These are phyloP conservation scores for Persicaria tinctoria DNA, from an alignment of 148 eudicot genomes.

Conservation along the genomic window DNA sequence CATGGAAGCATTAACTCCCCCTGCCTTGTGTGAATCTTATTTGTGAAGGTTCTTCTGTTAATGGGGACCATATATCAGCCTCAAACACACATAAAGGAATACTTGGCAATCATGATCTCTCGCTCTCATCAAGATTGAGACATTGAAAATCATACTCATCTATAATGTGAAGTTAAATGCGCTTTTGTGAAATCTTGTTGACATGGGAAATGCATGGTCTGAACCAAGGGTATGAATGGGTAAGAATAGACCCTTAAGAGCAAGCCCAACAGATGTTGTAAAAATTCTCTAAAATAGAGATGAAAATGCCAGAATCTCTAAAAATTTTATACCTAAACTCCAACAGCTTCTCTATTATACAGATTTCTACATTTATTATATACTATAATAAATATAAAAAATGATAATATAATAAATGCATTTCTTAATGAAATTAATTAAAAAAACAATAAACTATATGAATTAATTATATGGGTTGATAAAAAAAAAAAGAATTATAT, in stretches of 20 bases:
- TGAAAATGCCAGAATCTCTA: no score
- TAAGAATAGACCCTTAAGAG: constrained; percentile 35
- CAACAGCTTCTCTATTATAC: no score
- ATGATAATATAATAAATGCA: no score
- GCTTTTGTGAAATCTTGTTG: neutral
- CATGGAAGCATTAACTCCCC: constrained; percentile 7
- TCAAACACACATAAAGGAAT: neutral
- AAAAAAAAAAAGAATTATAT: no score
- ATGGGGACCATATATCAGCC: constrained; percentile 8
- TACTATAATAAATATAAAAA: no score
- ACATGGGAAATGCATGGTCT: neutral
- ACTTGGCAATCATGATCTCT: neutral
- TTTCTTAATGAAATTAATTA: no score
- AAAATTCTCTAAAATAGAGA: no score
- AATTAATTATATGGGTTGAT: no score
- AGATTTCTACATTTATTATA: no score
- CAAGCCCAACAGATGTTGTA: no score
- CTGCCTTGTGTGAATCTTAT: neutral
- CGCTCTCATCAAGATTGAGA: neutral
- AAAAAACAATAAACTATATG: no score
- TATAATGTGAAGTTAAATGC: neutral
- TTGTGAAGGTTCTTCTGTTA: constrained; percentile 8
- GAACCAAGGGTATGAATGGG: constrained; percentile 34
- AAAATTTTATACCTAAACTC: no score
- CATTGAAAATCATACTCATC: neutral